Conservation (phyloP, 805 yeast species). For the Tanozyma kutaoensis region DNA sequence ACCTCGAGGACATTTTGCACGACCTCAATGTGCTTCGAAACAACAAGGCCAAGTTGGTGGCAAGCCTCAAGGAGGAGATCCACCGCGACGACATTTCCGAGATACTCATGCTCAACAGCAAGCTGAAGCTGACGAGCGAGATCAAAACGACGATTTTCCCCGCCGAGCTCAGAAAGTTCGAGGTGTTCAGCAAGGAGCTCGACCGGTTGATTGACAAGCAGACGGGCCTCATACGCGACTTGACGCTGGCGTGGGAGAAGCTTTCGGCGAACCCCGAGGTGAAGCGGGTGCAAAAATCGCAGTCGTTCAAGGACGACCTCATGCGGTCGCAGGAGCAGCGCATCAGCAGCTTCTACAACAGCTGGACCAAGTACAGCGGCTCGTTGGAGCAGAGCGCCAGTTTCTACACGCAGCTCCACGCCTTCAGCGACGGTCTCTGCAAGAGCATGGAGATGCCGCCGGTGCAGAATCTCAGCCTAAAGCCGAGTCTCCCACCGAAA, state of each 20-base stretch:
- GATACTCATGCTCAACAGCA: constrained; percentile 50
- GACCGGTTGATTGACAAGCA: constrained; percentile 61
- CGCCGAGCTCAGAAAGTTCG: constrained; percentile 66
- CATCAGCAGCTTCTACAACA: constrained; percentile 32
- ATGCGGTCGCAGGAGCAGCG: constrained; percentile 15
- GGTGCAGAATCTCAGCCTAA: neutral
- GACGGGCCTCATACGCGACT: constrained; percentile 25
- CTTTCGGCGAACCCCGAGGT: constrained; percentile 15
- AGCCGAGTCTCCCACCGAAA: neutral
- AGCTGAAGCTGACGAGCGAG: constrained; percentile 43
- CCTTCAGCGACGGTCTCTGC: constrained; percentile 16
- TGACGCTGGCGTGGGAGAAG: constrained; percentile 16
- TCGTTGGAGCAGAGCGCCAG: constrained; percentile 51
- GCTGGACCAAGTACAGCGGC: constrained; percentile 42
- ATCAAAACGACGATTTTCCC: constrained; percentile 43
- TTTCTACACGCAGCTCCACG: constrained; percentile 44
- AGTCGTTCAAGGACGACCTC: constrained; percentile 22
- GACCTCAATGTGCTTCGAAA: constrained; percentile 49
- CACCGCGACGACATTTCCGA: constrained; percentile 80
- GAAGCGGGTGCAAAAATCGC: constrained; percentile 29
- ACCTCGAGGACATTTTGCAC: constrained; percentile 42
- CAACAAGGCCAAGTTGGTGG: constrained; percentile 49
- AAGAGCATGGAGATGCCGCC: too few relatives aligned
- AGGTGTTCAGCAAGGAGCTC: constrained; percentile 51
- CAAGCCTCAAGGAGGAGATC: constrained; percentile 53